Base-by-base conservation (phyloP, 2,329 filamentous ascomycete species). In the Penicillium sp. region DNA sequence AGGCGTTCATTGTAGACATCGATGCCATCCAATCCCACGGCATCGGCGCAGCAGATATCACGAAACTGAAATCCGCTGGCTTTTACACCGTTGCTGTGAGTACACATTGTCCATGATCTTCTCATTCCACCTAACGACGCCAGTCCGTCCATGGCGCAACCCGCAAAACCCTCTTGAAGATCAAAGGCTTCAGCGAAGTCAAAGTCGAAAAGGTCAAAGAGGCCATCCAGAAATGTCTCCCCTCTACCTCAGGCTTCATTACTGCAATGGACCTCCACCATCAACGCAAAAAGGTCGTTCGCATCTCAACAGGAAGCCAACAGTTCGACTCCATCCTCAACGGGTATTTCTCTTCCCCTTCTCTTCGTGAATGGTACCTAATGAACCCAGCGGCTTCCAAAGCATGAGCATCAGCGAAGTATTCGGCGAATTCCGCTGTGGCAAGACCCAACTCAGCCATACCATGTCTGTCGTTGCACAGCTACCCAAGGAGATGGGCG, bases 131-230 rank as follows among this genome's bases (percentile, higher is more conserved):
- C 47, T 47, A 39, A 40, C 16, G 34, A 51, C 7, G 43, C 43
- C 61, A 86, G 84, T 82, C 82, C 43, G 83, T 88, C 34, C 80
- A 86, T 59, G 76, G 79, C 14, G 82, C 83, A 14, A 86, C 84
- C 40, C 80, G 83, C 49, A 83, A 81, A 63, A 83, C 78, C 16
- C 76, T 89, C 14, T 72, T 85, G 49, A 88, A 85, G 68, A 88
- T 89, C 70, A 88, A 87, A 65, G 86, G 86, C 8, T 87, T 88
- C 71, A 88, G 85, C 54, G 86, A 88, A 67, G 78, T 84, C 65
- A 89, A 89, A 69, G 86, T 88, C 4, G 86, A 89, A 59, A 89
- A 88, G 69, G 80, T 89, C 67, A 88, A 87, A 66, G 86, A 89
- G 61, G 86, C 86, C 46, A 80, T 85, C 50, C 77, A 79, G 43